Conservation (phyloP, 306 rosid genomes). For the Rosa multiflora region DNA sequence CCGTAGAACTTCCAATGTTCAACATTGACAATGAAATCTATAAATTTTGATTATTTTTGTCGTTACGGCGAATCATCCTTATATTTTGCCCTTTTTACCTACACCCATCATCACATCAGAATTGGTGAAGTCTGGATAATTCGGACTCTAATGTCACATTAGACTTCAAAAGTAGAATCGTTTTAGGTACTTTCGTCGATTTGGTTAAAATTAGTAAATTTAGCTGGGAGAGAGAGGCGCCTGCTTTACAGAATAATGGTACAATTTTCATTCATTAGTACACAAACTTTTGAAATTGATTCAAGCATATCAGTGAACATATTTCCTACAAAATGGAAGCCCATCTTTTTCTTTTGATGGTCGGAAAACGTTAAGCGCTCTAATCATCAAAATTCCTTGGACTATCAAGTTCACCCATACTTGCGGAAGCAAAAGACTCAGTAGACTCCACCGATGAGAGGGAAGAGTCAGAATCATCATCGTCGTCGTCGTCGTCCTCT, state of each 20-base stretch:
- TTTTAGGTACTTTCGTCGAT: no score
- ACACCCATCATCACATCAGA: no score
- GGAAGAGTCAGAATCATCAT: conserved; percentile 60
- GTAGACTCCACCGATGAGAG: conserved; percentile 64
- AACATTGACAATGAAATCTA: no score
- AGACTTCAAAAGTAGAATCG: no score
- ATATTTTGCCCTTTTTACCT: no score
- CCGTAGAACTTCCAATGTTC: no score
- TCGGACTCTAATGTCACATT: no score
- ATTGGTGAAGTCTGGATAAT: no score
- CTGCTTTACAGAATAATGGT: background rate
- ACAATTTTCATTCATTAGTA: background rate
- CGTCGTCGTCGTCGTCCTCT: conserved; percentile 24
- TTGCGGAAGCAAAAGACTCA: conserved; percentile 92
- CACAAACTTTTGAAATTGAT: background rate
- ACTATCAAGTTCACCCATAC: conserved; percentile 92
- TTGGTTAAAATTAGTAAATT: background rate
- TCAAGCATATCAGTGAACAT: background rate
- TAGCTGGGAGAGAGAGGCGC: background rate
- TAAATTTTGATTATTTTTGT: no score
- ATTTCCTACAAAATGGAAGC: background rate
- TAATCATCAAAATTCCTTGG: conserved; percentile 63
- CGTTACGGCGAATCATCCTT: no score
- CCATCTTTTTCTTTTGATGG: background rate
- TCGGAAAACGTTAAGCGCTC: background rate